These are phyloP conservation scores for Gossypium gossypioides DNA, from an alignment of 441 rosid species.

Conservation along the genomic window DNA sequence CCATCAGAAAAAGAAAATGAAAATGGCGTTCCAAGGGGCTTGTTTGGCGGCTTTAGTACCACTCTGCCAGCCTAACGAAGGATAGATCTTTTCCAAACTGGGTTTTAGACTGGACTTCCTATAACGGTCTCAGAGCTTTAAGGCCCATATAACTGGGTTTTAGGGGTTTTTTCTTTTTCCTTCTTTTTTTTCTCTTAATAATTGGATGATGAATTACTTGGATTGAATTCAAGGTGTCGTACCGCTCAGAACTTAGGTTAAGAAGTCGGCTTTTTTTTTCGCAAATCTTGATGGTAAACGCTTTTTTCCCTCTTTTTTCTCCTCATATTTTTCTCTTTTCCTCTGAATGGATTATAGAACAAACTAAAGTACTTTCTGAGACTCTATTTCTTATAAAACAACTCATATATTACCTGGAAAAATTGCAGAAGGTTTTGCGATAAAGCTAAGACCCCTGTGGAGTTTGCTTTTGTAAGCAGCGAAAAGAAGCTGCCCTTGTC, in stretches of 20 bases:
- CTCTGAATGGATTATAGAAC: not conserved
- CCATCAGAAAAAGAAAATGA: not conserved
- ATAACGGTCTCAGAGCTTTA: not conserved
- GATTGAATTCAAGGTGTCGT: too few species aligned
- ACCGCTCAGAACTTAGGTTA: too few species aligned
- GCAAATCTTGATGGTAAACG: not conserved
- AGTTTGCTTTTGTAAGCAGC: too few species aligned
- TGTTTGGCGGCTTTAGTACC: not conserved
- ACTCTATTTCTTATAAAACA: not conserved
- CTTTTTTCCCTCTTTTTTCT: not conserved
- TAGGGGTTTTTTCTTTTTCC: too few species aligned
- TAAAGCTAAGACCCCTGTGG: not conserved
- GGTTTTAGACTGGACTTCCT: constrained; percentile 13
- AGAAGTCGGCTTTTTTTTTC: too few species aligned
- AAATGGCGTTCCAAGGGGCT: not conserved
- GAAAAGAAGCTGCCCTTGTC: too few species aligned
- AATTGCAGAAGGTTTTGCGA: not conserved
- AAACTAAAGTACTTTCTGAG: not conserved
- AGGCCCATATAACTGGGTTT: not conserved
- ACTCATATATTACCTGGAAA: not conserved
- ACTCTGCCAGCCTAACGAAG: too few species aligned
- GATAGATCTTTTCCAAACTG: constrained; percentile 20
- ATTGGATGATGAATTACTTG: too few species aligned
- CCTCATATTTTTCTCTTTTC: not conserved
- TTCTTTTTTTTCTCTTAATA: too few species aligned